Conservation (phyloP, 108 stramenopile genomes). For the Mediolabrus comicus region DNA sequence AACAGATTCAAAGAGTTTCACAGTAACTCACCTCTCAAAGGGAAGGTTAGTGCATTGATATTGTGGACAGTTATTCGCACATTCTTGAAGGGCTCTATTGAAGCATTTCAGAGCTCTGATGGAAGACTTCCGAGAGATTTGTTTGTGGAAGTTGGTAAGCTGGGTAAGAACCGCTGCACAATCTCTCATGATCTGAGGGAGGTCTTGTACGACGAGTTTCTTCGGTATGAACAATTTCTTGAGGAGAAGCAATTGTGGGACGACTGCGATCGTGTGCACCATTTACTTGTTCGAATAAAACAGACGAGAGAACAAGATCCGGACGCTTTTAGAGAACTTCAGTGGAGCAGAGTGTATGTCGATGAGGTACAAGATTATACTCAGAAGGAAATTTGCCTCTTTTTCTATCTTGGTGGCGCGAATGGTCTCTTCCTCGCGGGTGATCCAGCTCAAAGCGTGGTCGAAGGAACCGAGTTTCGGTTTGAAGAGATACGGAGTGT, state of each 20-base stretch:
- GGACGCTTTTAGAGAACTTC: background rate
- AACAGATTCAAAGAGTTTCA: background rate
- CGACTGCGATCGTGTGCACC: conserved; percentile 47
- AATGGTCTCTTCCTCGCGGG: conserved; percentile 49
- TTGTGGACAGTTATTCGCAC: conserved; percentile 51
- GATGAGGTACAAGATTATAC: conserved; percentile 55
- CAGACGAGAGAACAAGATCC: background rate
- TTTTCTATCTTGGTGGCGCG: conserved; percentile 43
- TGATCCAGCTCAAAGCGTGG: conserved; percentile 58
- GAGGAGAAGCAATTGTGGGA: conserved; percentile 46
- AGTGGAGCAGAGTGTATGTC: conserved; percentile 8
- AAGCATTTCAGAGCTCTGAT: conserved; percentile 22
- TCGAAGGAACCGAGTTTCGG: conserved; percentile 53
- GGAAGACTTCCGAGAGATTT: conserved; percentile 16
- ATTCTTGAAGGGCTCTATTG: conserved; percentile 55
- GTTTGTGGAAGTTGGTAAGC: conserved; percentile 17
- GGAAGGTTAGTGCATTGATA: conserved; percentile 35
- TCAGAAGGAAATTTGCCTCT: conserved; percentile 52
- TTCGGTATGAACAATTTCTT: conserved; percentile 37
- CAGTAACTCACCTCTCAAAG: background rate
- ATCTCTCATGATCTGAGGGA: conserved; percentile 32
- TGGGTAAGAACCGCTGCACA: conserved; percentile 48
- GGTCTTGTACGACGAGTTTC: conserved; percentile 37
- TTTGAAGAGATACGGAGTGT: conserved; percentile 60
- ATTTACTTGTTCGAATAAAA: conserved; percentile 1